These are phyloP conservation scores for Globisporangium alternatum DNA, from an alignment of 352 stramenopile genomes.

Conservation along the genomic window DNA sequence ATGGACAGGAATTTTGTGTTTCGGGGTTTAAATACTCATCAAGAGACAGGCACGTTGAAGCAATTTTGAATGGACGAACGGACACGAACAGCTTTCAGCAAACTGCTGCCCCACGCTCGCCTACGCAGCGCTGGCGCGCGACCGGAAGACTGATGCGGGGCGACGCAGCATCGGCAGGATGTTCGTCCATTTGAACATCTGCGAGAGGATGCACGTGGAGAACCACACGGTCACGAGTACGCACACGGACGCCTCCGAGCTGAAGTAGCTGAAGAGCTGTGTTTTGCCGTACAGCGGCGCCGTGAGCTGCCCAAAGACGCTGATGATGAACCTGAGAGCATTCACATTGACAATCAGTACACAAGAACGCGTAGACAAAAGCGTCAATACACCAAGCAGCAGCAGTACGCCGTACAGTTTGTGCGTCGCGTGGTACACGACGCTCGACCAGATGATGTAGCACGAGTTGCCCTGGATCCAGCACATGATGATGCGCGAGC, in stretches of 20 bases:
- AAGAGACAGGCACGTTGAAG: background rate
- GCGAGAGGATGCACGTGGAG: constrained; percentile 85
- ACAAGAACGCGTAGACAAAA: background rate
- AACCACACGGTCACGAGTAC: constrained; percentile 87
- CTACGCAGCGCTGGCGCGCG: constrained; percentile 43
- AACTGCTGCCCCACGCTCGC: background rate
- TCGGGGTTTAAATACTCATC: constrained; percentile 3
- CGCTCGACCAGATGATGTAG: constrained; percentile 88
- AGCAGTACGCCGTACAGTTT: constrained; percentile 60
- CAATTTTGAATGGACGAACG: background rate
- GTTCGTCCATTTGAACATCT: constrained; percentile 83
- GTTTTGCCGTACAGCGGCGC: constrained; percentile 81
- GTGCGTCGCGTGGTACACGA: constrained; percentile 83
- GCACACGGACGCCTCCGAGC: constrained; percentile 77
- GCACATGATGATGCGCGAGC: constrained; percentile 88
- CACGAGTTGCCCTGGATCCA: constrained; percentile 88
- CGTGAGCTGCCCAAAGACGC: constrained; percentile 84
- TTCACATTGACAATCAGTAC: background rate
- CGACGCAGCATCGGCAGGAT: constrained; percentile 68
- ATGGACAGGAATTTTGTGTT: background rate
- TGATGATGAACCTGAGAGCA: constrained; percentile 73
- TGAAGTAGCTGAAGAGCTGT: constrained; percentile 84
- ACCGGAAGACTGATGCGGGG: constrained; percentile 27
- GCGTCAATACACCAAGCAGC: background rate
- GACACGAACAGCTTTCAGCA: background rate